Evolutionary conservation across 2,329 filamentous ascomycete genomes (phyloP).

Genomic region (Ophiostoma pallidulum): DNA sequence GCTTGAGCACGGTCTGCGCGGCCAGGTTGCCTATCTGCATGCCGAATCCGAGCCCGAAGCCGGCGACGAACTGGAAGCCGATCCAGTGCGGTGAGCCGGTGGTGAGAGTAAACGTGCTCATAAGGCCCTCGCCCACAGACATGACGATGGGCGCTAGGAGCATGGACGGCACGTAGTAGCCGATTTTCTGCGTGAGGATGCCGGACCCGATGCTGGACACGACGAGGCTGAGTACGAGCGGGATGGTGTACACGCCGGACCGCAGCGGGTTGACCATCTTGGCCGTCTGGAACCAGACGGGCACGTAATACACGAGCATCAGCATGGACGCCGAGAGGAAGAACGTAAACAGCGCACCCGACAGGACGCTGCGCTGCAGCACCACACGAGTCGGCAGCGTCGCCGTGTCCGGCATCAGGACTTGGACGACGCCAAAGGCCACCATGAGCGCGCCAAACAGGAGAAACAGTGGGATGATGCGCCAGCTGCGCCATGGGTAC

Average conservation of each 20-base stretch:
- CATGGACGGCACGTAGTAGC: constrained; percentile 53
- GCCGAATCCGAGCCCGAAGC: constrained; percentile 48
- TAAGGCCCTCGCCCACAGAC: constrained; percentile 44
- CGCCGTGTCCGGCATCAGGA: constrained; percentile 44
- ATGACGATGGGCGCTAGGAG: constrained; percentile 39
- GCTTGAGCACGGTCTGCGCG: constrained; percentile 43
- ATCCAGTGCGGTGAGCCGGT: constrained; percentile 47
- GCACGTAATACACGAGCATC: constrained; percentile 44
- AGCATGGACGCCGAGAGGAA: constrained; percentile 43
- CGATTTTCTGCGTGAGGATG: constrained; percentile 39
- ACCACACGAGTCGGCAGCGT: constrained; percentile 48
- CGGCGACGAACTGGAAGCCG: constrained; percentile 48
- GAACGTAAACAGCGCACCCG: constrained; percentile 36
- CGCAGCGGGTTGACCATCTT: constrained; percentile 42
- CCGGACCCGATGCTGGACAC: constrained; percentile 42
- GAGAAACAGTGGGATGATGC: constrained; percentile 35
- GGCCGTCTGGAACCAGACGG: constrained; percentile 51
- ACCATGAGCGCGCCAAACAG: constrained; percentile 37
- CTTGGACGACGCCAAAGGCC: constrained; percentile 42
- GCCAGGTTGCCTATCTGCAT: constrained; percentile 51
- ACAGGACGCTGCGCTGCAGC: constrained; percentile 44
- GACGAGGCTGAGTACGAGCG: constrained; percentile 46
- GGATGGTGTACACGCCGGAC: constrained; percentile 49
- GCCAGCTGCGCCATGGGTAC: constrained; percentile 23
- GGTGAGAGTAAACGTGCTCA: constrained; percentile 43